These are phyloP conservation scores for Cercophora scortea DNA, from an alignment of 495 filamentous ascomycete species.

Conservation along the genomic window DNA sequence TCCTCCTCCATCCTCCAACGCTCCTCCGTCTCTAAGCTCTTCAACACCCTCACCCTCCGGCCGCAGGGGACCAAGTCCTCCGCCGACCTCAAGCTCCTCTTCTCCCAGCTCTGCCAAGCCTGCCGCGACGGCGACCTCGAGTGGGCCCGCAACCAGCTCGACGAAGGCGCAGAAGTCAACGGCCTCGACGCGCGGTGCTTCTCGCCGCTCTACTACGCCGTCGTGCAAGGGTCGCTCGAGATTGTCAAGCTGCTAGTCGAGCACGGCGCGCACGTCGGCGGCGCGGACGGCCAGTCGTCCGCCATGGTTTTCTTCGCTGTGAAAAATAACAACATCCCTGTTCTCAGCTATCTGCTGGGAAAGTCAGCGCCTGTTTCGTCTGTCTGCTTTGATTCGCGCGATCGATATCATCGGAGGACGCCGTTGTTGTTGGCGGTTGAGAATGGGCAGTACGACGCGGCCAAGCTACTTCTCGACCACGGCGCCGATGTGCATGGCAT, in stretches of 20 bases:
- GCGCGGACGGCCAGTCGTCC: not conserved
- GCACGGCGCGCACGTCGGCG: not conserved
- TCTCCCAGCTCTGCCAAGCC: constrained; percentile 2
- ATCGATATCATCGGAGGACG: constrained; percentile 20
- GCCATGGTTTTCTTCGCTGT: constrained; percentile 2
- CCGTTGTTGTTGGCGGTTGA: constrained; percentile 51
- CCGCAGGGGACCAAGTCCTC: not conserved
- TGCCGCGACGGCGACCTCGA: constrained; percentile 1
- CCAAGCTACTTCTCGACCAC: constrained; percentile 47
- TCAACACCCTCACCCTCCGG: not conserved
- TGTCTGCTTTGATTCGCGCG: not conserved
- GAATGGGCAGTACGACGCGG: constrained; percentile 39
- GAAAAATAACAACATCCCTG: not conserved
- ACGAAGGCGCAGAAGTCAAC: not conserved
- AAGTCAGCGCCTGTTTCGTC: not conserved
- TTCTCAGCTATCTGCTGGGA: not conserved
- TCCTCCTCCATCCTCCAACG: too few relatives aligned
- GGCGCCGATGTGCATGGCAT: constrained; percentile 41
- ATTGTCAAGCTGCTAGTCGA: constrained; percentile 2
- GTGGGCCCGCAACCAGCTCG: not conserved
- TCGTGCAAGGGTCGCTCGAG: not conserved
- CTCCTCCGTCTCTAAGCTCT: not conserved
- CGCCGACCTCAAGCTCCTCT: not conserved
- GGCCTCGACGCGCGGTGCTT: not conserved
- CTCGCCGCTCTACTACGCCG: constrained; percentile 1